phyloP scores from a whole-genome alignment of 495 filamentous ascomycete genomes.

The Penicillium psychrofluorescens region DNA sequence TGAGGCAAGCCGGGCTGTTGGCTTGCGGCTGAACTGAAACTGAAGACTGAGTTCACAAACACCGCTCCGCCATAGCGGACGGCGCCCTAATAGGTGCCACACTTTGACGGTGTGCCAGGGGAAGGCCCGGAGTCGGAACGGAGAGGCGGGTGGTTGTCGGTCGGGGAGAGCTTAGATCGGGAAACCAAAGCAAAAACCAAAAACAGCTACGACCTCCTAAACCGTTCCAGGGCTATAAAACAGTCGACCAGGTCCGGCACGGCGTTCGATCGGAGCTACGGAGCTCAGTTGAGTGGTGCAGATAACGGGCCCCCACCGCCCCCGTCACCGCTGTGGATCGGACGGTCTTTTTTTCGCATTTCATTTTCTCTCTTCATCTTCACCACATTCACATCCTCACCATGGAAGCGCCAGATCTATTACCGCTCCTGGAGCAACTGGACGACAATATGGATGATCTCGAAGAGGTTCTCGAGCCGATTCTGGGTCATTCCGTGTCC shows the following conservation, averaged over 20 bases:
- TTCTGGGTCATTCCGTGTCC: constrained; percentile 55
- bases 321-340: not conserved
- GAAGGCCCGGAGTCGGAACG: constrained; percentile 2
- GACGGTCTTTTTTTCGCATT: constrained; percentile 18
- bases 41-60: constrained; percentile 12
- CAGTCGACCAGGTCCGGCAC: no score
- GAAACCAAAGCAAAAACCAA: no score
- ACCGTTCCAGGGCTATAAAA: no score
- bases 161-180: not conserved
- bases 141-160: no score
- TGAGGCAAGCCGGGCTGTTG: constrained; percentile 12
- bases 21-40: not conserved
- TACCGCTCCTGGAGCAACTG: constrained; percentile 58
- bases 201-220: no score
- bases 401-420: constrained; percentile 37
- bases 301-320: constrained; percentile 7
- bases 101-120: constrained; percentile 22
- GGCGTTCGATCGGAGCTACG: no score
- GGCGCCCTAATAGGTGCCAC: constrained; percentile 26
- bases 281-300: no score
- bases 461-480: constrained; percentile 60
- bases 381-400: constrained; percentile 5
- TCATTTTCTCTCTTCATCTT: constrained; percentile 2
- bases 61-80: constrained; percentile 33
- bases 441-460: constrained; percentile 72